Conservation (phyloP, 306 rosid species). For the Malus sieversii region DNA sequence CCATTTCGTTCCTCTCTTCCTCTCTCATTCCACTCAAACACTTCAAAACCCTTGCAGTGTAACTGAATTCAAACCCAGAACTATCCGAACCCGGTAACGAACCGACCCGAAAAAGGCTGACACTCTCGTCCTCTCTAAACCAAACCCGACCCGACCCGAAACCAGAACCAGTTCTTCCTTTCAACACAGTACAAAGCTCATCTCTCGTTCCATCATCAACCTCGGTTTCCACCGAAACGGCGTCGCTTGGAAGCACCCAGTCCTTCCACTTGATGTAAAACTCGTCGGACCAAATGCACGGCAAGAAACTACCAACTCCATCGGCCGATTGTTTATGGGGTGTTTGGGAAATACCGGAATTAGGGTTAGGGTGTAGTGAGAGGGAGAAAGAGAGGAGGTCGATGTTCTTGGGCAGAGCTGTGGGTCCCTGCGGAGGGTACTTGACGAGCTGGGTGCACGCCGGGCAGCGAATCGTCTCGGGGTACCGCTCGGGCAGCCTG, state of each 20-base stretch:
- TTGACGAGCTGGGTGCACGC: constrained; percentile 74
- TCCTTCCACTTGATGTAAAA: constrained; percentile 56
- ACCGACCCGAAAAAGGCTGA: constrained; percentile 46
- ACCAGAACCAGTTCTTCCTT: constrained; percentile 23
- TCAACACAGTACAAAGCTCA: constrained; percentile 9
- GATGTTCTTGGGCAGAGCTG: constrained; percentile 83
- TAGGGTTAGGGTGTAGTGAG: constrained; percentile 17
- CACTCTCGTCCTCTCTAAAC: constrained; percentile 25
- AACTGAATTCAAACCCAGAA: constrained; percentile 37
- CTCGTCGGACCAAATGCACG: constrained; percentile 64
- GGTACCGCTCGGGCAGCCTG: constrained; percentile 47
- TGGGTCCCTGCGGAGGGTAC: constrained; percentile 53
- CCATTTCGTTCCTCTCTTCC: constrained; percentile 47
- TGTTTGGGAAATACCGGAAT: constrained; percentile 4
- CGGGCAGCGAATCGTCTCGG: constrained; percentile 75
- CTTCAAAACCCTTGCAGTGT: constrained; percentile 42
- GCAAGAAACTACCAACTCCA: constrained; percentile 5
- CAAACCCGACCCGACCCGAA: constrained; percentile 30
- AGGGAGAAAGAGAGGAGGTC: constrained; percentile 67
- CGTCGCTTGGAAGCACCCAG: constrained; percentile 52
- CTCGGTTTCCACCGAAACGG: constrained; percentile 30
- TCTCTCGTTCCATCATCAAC: neutral
- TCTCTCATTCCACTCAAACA: constrained; percentile 64
- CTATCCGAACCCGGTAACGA: constrained; percentile 18
- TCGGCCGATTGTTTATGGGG: neutral